Evolutionary conservation across 495 filamentous ascomycete species (phyloP), one percentile per base, ranked within the genome.

Genomic region (Xylaria palmicola): DNA sequence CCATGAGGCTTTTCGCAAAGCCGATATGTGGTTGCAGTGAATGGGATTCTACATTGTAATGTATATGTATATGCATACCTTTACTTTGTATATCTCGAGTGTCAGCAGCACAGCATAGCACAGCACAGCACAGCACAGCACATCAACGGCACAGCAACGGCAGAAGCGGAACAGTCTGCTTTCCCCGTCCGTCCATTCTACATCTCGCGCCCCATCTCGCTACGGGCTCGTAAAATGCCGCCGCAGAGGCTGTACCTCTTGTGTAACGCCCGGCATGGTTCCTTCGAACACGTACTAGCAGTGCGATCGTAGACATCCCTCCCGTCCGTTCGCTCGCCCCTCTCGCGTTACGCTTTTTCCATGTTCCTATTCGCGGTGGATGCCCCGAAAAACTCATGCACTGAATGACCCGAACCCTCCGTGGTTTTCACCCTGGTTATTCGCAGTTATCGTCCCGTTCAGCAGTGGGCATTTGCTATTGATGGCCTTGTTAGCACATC

Each of bases 381-480:
- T 26, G 6, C 60, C 55, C 6, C 58, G 75, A 71, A 37, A 52
- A 51, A 52, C 20, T 60, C 26, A 61, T 17, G 78, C 74, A 24
- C 74, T 73, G 44, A 79, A 81, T 34, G 78, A 79, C n/a, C 81
- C 85, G 58, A 88, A 82, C 20, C 75, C 72, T 55, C 77, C 78
- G 44, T 75, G 68, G 24, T 82, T 79, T 36, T 76, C 72, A 9
- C 75, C 75, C 53, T 75, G 76, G 51, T 91, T 89, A 60, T 89
- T 87, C 44, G 83, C 82, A 52, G 89, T 90, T 77, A 87, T 88
- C 6, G 87, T 90, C 43, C 92, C 92, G 68, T 97, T 97, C 44
- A 97, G 87, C 68, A 95, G 77, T 5, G 92, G 92, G 67, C 92
- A 97, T 65, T 96, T 88, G 70, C 90, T 78, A 22, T 37, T 34